A percentile compares a stretch with the other conserved stretches of the same genome.
These are phyloP conservation scores for Talaromyces atroroseus DNA, from an alignment of 2,329 filamentous ascomycete genomes.

Conservation along the genomic window DNA sequence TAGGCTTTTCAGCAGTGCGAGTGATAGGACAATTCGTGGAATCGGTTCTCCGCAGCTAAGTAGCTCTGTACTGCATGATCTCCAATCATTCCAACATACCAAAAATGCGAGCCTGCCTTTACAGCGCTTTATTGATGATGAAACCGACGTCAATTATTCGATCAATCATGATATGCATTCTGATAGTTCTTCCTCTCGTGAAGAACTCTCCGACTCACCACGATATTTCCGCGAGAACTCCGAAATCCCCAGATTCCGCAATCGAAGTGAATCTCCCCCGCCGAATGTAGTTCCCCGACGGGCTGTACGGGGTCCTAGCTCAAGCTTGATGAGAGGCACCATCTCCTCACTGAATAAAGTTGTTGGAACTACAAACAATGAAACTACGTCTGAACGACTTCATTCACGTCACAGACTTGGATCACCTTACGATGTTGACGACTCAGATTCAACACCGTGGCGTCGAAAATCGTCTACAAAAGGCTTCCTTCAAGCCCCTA, in stretches of 20 bases:
- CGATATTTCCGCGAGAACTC: neutral
- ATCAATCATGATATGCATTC: neutral
- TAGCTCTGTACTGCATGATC: conserved; percentile 19
- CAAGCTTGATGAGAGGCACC: conserved; percentile 13
- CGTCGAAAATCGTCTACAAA: conserved; percentile 9
- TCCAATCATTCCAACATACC: conserved; percentile 23
- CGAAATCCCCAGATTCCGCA: neutral
- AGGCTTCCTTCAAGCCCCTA: conserved; percentile 11
- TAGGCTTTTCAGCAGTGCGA: conserved; percentile 17
- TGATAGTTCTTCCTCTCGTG: conserved; percentile 2
- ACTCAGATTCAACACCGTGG: conserved; percentile 1
- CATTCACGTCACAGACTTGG: conserved; percentile 11
- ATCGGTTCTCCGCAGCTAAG: conserved; percentile 27
- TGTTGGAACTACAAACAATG: conserved; percentile 3
- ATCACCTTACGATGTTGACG: conserved; percentile 12
- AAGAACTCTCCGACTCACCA: neutral
- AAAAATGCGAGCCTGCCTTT: conserved; percentile 33
- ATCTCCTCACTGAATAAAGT: conserved; percentile 14
- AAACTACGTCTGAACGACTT: neutral
- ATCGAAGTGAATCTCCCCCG: conserved; percentile 12
- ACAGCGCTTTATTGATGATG: conserved; percentile 37
- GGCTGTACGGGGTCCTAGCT: conserved; percentile 13
- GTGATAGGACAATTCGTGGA: conserved; percentile 27
- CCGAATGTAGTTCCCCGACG: conserved; percentile 11
- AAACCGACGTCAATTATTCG: conserved; percentile 25